These are phyloP conservation scores for Sonneratia alba DNA, from an alignment of 345 rosid species.

Conservation along the genomic window DNA sequence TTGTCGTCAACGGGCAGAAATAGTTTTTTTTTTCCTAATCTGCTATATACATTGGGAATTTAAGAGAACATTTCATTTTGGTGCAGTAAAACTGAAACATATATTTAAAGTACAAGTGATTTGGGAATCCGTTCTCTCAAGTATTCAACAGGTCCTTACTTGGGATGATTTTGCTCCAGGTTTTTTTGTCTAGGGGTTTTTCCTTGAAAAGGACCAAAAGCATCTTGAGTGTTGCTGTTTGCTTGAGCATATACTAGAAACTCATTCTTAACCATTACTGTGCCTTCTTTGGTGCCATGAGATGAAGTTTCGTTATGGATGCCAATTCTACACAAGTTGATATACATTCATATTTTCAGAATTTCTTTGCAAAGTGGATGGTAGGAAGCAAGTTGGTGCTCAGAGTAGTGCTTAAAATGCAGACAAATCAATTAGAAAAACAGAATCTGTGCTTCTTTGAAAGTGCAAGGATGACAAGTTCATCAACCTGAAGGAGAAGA, in stretches of 20 bases:
- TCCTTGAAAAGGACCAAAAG: neutral
- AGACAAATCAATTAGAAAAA: neutral
- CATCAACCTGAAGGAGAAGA: neutral
- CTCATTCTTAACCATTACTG: neutral
- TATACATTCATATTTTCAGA: neutral
- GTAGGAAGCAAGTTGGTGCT: neutral
- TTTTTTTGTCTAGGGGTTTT: neutral
- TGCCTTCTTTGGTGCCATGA: neutral
- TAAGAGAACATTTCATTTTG: too few species aligned
- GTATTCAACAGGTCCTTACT: neutral
- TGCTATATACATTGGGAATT: too few species aligned
- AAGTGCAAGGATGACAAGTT: neutral
- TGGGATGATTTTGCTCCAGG: neutral
- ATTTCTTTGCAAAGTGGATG: neutral
- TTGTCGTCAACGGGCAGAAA: neutral
- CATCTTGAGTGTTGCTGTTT: neutral
- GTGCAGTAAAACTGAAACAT: neutral
- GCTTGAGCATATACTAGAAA: neutral
- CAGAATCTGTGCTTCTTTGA: neutral
- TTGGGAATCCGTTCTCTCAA: neutral
- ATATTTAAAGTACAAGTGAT: neutral
- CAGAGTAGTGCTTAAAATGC: neutral
- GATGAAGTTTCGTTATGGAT: neutral
- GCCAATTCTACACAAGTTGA: neutral
- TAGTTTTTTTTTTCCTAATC: too few species aligned